These are phyloP conservation scores for Cladosporium velox DNA, from an alignment of 2,329 filamentous ascomycete species.

Conservation along the genomic window DNA sequence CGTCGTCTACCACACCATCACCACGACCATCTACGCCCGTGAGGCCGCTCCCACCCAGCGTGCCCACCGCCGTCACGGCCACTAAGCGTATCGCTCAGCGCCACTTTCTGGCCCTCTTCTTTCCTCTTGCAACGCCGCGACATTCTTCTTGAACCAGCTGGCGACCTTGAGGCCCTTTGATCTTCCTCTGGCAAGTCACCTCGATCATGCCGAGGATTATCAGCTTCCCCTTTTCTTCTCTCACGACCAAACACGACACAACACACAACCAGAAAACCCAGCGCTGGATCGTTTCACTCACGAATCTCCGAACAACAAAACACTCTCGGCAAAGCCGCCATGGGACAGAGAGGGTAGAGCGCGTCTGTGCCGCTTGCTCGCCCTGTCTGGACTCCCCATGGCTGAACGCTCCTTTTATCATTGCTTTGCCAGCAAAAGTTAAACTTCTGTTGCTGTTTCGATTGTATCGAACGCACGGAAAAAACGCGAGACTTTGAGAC, in stretches of 20 bases:
- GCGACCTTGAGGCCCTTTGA: constrained; percentile 11
- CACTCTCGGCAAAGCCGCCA: constrained; percentile 12
- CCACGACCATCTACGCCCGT: constrained; percentile 15
- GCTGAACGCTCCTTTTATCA: constrained; percentile 16
- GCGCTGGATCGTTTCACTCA: constrained; percentile 19
- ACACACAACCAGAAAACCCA: constrained; percentile 6
- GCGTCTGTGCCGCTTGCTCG: constrained; percentile 21
- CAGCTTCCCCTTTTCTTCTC: background rate
- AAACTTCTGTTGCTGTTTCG: background rate
- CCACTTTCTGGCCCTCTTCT: constrained; percentile 7
- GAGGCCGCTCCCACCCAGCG: constrained; percentile 16
- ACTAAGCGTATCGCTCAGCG: constrained; percentile 19
- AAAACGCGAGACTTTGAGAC: constrained; percentile 10
- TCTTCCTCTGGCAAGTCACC: constrained; percentile 1
- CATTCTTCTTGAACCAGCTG: background rate
- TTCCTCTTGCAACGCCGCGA: constrained; percentile 17
- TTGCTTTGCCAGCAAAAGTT: constrained; percentile 10
- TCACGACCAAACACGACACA: constrained; percentile 13
- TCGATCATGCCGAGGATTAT: background rate
- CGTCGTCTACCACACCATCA: constrained; percentile 12
- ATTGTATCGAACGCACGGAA: background rate
- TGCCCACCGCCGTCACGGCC: constrained; percentile 15
- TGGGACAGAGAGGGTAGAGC: background rate
- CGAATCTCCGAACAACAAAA: constrained; percentile 15
- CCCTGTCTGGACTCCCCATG: background rate